Conservation (phyloP, 2,329 filamentous ascomycete species). For the Periconia digitata region DNA sequence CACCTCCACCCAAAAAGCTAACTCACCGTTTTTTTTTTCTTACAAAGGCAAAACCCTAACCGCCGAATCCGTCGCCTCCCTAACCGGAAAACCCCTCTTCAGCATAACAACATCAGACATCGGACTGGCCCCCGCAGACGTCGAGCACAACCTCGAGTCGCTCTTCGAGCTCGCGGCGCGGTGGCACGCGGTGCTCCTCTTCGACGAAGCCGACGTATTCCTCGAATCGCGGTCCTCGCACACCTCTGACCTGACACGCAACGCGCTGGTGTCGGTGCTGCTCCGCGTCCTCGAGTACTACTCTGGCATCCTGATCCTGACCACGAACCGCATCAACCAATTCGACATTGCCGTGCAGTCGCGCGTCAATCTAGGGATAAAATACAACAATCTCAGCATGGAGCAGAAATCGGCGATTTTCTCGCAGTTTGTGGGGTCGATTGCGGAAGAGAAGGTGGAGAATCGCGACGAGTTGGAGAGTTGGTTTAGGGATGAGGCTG, state of each 20-base stretch:
- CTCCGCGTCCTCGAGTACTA: constrained; percentile 46
- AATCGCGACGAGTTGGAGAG: constrained; percentile 25
- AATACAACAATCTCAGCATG: constrained; percentile 48
- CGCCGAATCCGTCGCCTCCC: constrained; percentile 8
- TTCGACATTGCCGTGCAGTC: constrained; percentile 43
- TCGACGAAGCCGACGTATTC: constrained; percentile 49
- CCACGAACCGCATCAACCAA: constrained; percentile 41
- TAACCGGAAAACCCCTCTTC: constrained; percentile 7
- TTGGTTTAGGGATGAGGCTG: constrained; percentile 6
- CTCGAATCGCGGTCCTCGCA: constrained; percentile 11
- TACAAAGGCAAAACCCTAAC: constrained; percentile 9
- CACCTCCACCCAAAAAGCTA: no score
- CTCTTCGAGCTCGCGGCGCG: constrained; percentile 49
- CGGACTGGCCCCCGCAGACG: constrained; percentile 42
- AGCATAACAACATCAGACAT: constrained; percentile 40
- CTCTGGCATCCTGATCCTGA: constrained; percentile 46
- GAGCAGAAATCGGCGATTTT: constrained; percentile 3
- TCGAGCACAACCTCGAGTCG: constrained; percentile 48
- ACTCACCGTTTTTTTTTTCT: not conserved
- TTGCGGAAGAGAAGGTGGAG: constrained; percentile 40
- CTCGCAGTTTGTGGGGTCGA: constrained; percentile 37
- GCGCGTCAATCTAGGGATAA: constrained; percentile 44
- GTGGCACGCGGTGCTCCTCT: constrained; percentile 53
- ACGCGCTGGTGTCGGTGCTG: constrained; percentile 16
- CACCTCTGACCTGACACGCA: constrained; percentile 12